Conservation (phyloP, 345 rosid species). For the Linum usitatissimum region DNA sequence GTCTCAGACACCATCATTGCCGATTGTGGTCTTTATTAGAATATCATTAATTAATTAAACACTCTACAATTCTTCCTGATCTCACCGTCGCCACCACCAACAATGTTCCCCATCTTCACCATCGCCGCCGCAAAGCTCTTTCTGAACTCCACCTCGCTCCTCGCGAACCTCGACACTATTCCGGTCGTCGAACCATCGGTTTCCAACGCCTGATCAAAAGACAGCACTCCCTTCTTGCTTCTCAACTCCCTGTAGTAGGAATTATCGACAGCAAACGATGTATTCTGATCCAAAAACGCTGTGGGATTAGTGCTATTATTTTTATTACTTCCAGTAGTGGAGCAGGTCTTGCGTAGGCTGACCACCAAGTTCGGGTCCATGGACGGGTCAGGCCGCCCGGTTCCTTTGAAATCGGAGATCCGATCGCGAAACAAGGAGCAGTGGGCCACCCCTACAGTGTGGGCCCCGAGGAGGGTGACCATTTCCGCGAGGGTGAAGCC, state of each 20-base stretch:
- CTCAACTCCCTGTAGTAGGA: slow-evolving; percentile 32
- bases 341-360: slow-evolving; percentile 33
- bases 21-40: too few relatives aligned
- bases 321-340: not conserved
- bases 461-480: slow-evolving; percentile 70
- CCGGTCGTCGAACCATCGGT: slow-evolving; percentile 30
- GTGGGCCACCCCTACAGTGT: slow-evolving; percentile 60
- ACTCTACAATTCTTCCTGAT: slow-evolving; percentile 51
- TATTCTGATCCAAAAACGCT: slow-evolving; percentile 50
- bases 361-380: slow-evolving; percentile 40
- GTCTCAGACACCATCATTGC: too few relatives aligned
- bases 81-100: slow-evolving; percentile 41
- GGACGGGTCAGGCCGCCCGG: slow-evolving; percentile 34
- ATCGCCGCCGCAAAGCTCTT: slow-evolving; percentile 45
- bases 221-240: slow-evolving; percentile 39
- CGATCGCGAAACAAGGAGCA: slow-evolving; percentile 52
- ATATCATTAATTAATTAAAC: slow-evolving; percentile 29
- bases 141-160: slow-evolving; percentile 22
- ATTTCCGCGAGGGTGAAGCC: slow-evolving; percentile 41
- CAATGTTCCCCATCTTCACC: slow-evolving; percentile 48
- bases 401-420: slow-evolving; percentile 31
- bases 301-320: slow-evolving; percentile 27
- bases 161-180: slow-evolving; percentile 34
- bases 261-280: slow-evolving; percentile 39
- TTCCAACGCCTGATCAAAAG: slow-evolving; percentile 53